These are phyloP conservation scores for Mycosarcoma mackinlayi DNA, from an alignment of 1,284 basidiomycete genomes.

Conservation along the genomic window DNA sequence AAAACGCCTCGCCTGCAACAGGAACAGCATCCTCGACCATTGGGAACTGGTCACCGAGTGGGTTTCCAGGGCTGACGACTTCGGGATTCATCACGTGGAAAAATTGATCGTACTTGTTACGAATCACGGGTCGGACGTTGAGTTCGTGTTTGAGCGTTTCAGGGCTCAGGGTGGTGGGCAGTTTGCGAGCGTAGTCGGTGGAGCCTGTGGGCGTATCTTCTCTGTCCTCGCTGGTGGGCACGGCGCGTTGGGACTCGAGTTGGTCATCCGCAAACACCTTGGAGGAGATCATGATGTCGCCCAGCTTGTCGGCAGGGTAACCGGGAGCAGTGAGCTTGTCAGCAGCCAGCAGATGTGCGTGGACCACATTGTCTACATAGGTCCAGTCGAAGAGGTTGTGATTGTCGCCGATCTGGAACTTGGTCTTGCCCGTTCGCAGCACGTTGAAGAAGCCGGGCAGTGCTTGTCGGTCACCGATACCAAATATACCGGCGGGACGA, in stretches of 20 bases:
- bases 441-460: slow-evolving; percentile 84
- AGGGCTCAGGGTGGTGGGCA: slow-evolving; percentile 53
- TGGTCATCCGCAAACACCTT: slow-evolving; percentile 48
- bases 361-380: slow-evolving; percentile 94
- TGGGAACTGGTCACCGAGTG: slow-evolving; percentile 57
- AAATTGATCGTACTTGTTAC: slow-evolving; percentile 76
- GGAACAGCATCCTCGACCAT: slow-evolving; percentile 72
- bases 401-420: slow-evolving; percentile 94
- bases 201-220: slow-evolving; percentile 54
- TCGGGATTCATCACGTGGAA: slow-evolving; percentile 65
- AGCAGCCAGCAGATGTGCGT: slow-evolving; percentile 92
- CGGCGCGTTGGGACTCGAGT: slow-evolving; percentile 31
- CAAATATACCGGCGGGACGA: slow-evolving; percentile 96
- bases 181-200: slow-evolving; percentile 59
- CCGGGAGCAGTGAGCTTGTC: slow-evolving; percentile 75
- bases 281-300: slow-evolving; percentile 41
- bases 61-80: slow-evolving; percentile 52
- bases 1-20: slow-evolving; percentile 93
- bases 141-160: slow-evolving; percentile 73
- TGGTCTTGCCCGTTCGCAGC: slow-evolving; percentile 81
- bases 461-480: slow-evolving; percentile 90
- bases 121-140: slow-evolving; percentile 74
- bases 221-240: slow-evolving; percentile 59
- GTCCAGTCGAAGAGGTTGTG: slow-evolving; percentile 97
- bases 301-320: slow-evolving; percentile 68